phyloP scores from a whole-genome alignment of 148 eudicot species.

The Euryodendron excelsum region DNA sequence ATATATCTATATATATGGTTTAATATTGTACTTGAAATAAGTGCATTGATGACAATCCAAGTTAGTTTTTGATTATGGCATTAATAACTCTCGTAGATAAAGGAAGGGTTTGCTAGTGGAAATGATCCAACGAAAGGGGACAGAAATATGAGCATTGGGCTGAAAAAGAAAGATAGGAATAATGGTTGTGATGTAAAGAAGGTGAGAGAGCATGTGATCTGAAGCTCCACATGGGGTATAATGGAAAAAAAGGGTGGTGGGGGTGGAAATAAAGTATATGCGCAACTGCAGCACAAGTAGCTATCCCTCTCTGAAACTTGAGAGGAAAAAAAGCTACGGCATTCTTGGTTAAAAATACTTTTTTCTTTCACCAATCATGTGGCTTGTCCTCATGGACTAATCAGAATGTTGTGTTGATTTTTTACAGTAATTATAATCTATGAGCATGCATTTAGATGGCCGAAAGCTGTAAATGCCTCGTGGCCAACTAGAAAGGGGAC shows the following conservation, averaged over 20 bases:
- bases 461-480: conserved; percentile 28
- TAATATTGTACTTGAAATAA: no score
- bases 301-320: neutral
- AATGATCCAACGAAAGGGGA: conserved; percentile 20
- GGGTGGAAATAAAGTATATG: conserved; percentile 22
- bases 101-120: conserved; percentile 7
- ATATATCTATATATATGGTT: no score
- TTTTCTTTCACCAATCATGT: conserved; percentile 18
- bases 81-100: conserved; percentile 7
- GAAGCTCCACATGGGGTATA: conserved; percentile 32
- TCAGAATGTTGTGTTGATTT: neutral
- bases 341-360: neutral
- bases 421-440: neutral
- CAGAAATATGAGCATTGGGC: conserved; percentile 15
- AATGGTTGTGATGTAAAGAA: conserved; percentile 15
- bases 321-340: neutral
- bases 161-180: conserved; percentile 23
- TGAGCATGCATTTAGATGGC: neutral
- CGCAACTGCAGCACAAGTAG: neutral
- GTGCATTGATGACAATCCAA: no score
- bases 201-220: conserved; percentile 33
- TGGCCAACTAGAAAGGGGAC: conserved; percentile 38
- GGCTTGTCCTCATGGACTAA: conserved; percentile 5
- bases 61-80: neutral
- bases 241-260: conserved; percentile 3